Conservation (phyloP, 805 yeast species). For the Starmerella khaoyaiensis region DNA sequence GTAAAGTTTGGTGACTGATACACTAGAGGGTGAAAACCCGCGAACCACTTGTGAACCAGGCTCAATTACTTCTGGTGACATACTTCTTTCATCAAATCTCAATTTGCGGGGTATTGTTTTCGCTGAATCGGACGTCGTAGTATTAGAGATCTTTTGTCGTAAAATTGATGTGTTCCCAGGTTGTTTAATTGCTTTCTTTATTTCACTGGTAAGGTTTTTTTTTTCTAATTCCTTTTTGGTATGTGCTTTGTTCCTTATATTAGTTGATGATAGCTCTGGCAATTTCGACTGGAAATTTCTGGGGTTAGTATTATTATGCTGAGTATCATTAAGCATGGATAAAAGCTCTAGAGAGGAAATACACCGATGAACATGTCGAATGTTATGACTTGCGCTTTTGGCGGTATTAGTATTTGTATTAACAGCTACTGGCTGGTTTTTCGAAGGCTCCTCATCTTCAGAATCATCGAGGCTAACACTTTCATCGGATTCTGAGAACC, state of each 20-base stretch:
- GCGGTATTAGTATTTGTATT: neutral
- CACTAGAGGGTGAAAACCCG: slow-evolving; percentile 30
- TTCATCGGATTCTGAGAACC: neutral
- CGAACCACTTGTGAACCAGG: slow-evolving; percentile 23
- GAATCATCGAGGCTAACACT: neutral
- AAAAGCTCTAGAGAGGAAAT: slow-evolving; percentile 14
- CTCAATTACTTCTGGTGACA: neutral
- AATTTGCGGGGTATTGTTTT: no score
- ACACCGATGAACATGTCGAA: slow-evolving; percentile 2
- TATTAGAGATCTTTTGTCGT: no score
- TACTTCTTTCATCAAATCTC: no score
- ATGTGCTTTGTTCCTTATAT: neutral
- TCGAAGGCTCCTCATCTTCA: neutral
- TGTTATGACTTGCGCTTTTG: neutral
- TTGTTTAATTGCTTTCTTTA: no score
- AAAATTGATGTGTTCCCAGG: no score
- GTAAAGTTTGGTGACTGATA: slow-evolving; percentile 23
- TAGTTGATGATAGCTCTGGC: neutral
- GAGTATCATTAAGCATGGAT: slow-evolving; percentile 8
- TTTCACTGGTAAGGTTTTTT: neutral
- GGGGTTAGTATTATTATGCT: neutral
- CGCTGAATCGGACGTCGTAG: no score
- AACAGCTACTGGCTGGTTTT: neutral
- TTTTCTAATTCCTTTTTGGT: neutral
- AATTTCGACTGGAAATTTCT: neutral